Base-by-base conservation (phyloP, 75 land plant species). In the Pinus taeda region DNA sequence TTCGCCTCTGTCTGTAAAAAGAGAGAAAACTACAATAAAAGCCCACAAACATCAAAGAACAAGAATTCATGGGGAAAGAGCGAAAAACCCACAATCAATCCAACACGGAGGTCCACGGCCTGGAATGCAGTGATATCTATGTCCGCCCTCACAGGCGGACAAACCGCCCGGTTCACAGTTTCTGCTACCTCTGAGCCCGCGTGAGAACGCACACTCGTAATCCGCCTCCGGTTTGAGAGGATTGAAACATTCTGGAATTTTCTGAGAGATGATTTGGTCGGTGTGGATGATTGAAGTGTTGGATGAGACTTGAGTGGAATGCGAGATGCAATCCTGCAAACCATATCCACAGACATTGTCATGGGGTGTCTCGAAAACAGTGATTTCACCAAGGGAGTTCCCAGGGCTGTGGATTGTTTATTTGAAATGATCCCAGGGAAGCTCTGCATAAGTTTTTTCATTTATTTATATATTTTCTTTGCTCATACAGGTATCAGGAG, bases 101-200 rank as follows among this genome's bases (percentile, higher is more conserved):
- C 83, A 39, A 82, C 83, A 18, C 81, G 83, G 45, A 82, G 21
- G 59, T 81, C 83, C 42, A 81, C 11, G 21, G 81, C 67, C 57
- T 78, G 69, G 49, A 82, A 79, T 49, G 75, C 76, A 29, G 83
- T 56, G 8, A 61, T 63, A 24, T 82, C 76, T 21, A 82, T 24
- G 53, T 82, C 83, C 2, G 76, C 55, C 62, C 73, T 82, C 66
- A 82, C 76, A 59, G 83, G 59, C 6, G 83, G 81, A 69, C 81
- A 82, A 22, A 65, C 76, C 21, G 53, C 76, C 4, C 81, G 74
- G 76, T 74, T 80, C 8, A 79, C 80, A 29, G 56, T 79, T 59
- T 77, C 80, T 37, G 66, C 79, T 30, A 79, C 83, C 37, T 79
- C 81, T 62, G 76, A 29, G 14, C 65, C 81, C n/a, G 61, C 57